phyloP scores from a whole-genome alignment of 352 stramenopile species.

The Phytophthora fragariae region DNA sequence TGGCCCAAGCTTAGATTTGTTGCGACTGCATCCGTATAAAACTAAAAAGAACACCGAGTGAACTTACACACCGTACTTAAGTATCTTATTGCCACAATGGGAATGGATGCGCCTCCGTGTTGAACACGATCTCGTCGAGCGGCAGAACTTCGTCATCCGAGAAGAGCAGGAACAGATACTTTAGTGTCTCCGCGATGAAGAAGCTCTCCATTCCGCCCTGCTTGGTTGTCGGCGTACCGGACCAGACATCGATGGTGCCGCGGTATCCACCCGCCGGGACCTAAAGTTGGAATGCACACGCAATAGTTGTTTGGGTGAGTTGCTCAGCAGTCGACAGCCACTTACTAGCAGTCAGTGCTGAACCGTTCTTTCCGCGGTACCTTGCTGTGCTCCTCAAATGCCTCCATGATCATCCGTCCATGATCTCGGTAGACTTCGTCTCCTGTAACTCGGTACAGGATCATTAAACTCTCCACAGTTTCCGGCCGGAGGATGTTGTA shows the following conservation, averaged over 20 bases:
- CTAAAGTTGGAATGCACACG: slow-evolving; percentile 24
- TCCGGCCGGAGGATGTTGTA: slow-evolving; percentile 87
- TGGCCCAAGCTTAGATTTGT: not conserved
- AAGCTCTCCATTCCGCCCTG: slow-evolving; percentile 83
- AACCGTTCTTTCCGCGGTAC: slow-evolving; percentile 21
- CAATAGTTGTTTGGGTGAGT: not conserved
- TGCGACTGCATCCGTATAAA: not conserved
- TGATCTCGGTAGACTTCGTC: slow-evolving; percentile 83
- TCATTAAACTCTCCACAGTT: slow-evolving; percentile 91
- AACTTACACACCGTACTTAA: not conserved
- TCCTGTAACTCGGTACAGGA: slow-evolving; percentile 88
- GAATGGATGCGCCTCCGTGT: slow-evolving; percentile 87
- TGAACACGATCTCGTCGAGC: slow-evolving; percentile 87
- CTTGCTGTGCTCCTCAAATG: slow-evolving; percentile 76
- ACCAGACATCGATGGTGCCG: slow-evolving; percentile 64
- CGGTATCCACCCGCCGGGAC: slow-evolving; percentile 69
- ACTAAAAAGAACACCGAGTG: not conserved
- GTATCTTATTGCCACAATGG: slow-evolving; percentile 40
- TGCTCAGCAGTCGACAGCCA: not conserved
- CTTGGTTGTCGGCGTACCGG: slow-evolving; percentile 34
- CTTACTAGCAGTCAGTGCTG: not conserved
- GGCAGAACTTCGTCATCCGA: slow-evolving; percentile 70
- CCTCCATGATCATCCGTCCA: slow-evolving; percentile 82
- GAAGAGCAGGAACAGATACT: slow-evolving; percentile 93
- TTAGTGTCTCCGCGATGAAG: slow-evolving; percentile 93